These are phyloP conservation scores for Debaryomycetaceae sp. DNA, from an alignment of 1,139 yeast species.

Conservation along the genomic window DNA sequence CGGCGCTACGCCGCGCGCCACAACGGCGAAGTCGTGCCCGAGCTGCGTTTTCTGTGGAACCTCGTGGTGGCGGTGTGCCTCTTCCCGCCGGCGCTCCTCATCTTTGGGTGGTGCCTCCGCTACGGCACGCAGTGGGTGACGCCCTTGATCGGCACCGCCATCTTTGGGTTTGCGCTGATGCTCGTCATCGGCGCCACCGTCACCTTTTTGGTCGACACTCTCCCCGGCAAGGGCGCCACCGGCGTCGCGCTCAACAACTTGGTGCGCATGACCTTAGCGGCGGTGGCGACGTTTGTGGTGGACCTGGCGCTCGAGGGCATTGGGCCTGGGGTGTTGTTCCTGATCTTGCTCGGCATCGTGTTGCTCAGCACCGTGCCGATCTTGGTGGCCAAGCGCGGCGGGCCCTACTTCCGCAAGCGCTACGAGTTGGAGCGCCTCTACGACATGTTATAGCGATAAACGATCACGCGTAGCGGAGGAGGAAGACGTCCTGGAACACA, in stretches of 20 bases:
- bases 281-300: conserved; percentile 68
- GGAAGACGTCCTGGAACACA: conserved; percentile 37
- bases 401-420: conserved; percentile 61
- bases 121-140: conserved; percentile 67
- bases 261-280: conserved; percentile 69
- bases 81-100: conserved; percentile 62
- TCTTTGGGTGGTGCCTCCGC: conserved; percentile 80
- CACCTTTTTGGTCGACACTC: conserved; percentile 76
- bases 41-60: conserved; percentile 75
- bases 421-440: conserved; percentile 59
- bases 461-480: conserved; percentile 5
- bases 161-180: conserved; percentile 83
- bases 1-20: conserved; percentile 49
- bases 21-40: conserved; percentile 68
- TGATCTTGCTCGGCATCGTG: conserved; percentile 60
- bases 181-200: conserved; percentile 77
- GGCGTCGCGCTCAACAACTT: conserved; percentile 83
- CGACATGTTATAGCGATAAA: conserved; percentile 35
- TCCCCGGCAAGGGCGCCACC: conserved; percentile 87
- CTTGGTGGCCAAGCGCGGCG: conserved; percentile 50
- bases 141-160: conserved; percentile 73
- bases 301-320: conserved; percentile 62
- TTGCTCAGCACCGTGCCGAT: conserved; percentile 41
- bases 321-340: conserved; percentile 67
- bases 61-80: conserved; percentile 58